phyloP scores from a whole-genome alignment of 2,329 filamentous ascomycete genomes.

The Delphinella strobiligena region DNA sequence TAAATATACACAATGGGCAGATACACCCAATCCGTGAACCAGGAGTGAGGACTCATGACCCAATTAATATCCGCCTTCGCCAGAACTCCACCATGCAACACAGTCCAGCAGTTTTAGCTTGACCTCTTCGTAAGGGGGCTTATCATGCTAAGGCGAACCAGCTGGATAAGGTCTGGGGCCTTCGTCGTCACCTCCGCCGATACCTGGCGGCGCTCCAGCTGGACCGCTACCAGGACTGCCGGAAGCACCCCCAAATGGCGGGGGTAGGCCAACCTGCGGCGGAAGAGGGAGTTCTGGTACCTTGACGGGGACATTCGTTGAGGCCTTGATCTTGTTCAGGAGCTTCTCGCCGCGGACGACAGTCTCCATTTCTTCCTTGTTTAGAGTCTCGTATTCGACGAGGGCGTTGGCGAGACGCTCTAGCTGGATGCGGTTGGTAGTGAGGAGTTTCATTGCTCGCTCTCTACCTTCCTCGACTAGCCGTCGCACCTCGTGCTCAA shows the following conservation, averaged over 20 bases:
- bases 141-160: background rate
- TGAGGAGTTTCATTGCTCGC: conserved; percentile 60
- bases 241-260: background rate
- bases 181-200: conserved; percentile 1
- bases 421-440: conserved; percentile 66
- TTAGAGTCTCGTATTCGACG: conserved; percentile 87
- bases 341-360: conserved; percentile 80
- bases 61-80: background rate
- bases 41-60: no score
- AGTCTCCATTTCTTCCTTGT: conserved; percentile 78
- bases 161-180: conserved; percentile 7
- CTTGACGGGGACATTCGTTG: conserved; percentile 51
- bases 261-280: conserved; percentile 5
- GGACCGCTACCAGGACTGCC: background rate
- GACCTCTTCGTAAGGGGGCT: background rate
- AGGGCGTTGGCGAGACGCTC: conserved; percentile 80
- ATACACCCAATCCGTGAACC: background rate
- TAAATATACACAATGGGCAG: background rate
- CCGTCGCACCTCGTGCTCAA: conserved; percentile 79
- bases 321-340: conserved; percentile 52
- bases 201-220: conserved; percentile 1
- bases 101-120: background rate
- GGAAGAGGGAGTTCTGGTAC: conserved; percentile 40
- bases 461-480: conserved; percentile 71
- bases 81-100: background rate